These are phyloP conservation scores for Fonsecaea pedrosoi DNA, from an alignment of 2,329 filamentous ascomycete species.

Conservation along the genomic window DNA sequence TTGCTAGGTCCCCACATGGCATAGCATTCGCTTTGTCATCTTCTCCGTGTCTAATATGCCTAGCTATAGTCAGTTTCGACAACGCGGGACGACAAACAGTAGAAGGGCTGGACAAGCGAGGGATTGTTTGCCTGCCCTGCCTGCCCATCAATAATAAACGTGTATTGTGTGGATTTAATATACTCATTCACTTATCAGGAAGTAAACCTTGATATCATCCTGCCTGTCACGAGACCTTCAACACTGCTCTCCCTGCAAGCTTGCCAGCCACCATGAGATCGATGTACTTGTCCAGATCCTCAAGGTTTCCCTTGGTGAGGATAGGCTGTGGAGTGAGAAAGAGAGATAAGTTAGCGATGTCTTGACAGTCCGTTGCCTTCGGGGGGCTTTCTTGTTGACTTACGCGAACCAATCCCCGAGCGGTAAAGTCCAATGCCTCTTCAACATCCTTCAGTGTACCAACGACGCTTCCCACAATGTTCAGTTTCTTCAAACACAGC, in stretches of 20 bases:
- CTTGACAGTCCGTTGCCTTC: background rate
- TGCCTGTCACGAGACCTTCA: conserved; percentile 44
- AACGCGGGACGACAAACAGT: background rate
- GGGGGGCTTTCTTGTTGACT: conserved; percentile 15
- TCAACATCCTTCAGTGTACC: conserved; percentile 56
- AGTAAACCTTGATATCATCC: background rate
- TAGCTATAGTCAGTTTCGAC: no score
- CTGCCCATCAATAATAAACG: no score
- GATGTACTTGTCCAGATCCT: conserved; percentile 44
- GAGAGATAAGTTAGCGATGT: conserved; percentile 4
- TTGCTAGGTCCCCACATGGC: no score
- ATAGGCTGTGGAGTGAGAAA: conserved; percentile 35
- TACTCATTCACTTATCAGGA: background rate
- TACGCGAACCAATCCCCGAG: conserved; percentile 49
- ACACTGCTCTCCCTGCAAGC: conserved; percentile 50
- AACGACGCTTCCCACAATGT: conserved; percentile 52
- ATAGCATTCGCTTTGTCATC: no score
- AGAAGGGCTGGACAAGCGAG: background rate
- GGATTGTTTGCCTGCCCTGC: background rate
- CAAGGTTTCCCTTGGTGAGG: conserved; percentile 38
- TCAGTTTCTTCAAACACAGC: conserved; percentile 50
- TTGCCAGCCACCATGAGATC: conserved; percentile 50
- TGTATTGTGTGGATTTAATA: background rate
- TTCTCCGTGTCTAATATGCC: no score
- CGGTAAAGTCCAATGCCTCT: conserved; percentile 55